These are phyloP conservation scores for Trapa incisa DNA, from an alignment of 345 rosid genomes.

Conservation along the genomic window DNA sequence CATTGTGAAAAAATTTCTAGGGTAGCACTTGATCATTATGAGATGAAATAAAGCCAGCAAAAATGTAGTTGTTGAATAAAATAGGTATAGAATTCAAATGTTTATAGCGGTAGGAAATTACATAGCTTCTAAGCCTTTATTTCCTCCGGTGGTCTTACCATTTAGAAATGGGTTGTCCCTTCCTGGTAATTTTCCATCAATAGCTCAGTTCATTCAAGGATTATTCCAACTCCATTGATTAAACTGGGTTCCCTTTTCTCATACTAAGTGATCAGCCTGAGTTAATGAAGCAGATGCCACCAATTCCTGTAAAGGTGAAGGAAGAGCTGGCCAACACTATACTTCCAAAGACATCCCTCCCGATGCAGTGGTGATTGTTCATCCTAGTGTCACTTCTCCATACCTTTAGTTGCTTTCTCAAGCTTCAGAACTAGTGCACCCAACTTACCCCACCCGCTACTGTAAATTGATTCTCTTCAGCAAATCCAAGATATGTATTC, in stretches of 20 bases:
- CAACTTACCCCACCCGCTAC: neutral
- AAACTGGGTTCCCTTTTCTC: slow-evolving; percentile 9
- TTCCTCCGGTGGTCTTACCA: neutral
- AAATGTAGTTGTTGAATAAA: neutral
- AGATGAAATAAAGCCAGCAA: neutral
- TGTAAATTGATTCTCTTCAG: neutral
- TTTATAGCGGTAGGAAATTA: neutral
- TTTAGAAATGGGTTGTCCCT: neutral
- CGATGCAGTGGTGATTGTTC: slow-evolving; percentile 20
- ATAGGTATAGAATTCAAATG: neutral
- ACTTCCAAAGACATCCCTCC: slow-evolving; percentile 20
- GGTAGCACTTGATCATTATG: neutral
- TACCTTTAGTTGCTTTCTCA: neutral
- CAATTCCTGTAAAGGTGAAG: slow-evolving; percentile 39
- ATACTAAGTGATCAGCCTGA: slow-evolving; percentile 49
- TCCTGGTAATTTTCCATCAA: neutral
- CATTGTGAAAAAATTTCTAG: neutral
- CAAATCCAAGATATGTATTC: neutral
- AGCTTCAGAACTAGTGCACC: neutral
- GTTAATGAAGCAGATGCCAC: slow-evolving; percentile 66
- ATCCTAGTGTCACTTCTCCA: neutral
- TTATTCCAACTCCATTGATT: neutral
- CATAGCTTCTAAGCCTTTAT: neutral
- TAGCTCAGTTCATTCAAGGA: neutral
- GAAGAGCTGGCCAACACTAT: slow-evolving; percentile 39